Conservation (phyloP, 2,329 filamentous ascomycete species). For the Calonectria montana region DNA sequence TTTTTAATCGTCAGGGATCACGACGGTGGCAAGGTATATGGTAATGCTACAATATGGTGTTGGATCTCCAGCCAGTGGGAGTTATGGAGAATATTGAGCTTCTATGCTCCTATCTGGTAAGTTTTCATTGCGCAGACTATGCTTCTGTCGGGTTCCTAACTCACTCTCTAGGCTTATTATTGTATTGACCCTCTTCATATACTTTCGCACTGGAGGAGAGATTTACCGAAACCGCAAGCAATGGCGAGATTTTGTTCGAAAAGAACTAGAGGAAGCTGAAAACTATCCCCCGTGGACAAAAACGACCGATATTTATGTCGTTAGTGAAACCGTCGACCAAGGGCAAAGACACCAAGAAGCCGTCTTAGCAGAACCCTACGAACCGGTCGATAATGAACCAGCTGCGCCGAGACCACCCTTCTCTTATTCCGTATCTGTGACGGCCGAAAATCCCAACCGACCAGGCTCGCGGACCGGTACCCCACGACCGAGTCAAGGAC, state of each 20-base stretch:
- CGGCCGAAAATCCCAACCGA: not conserved
- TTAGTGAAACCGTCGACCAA: not conserved
- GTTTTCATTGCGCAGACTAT: not conserved
- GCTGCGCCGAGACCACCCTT: not conserved
- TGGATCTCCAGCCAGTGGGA: slow-evolving; percentile 17
- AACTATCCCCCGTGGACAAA: slow-evolving; percentile 1
- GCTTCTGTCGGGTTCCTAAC: not conserved
- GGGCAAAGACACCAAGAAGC: not conserved
- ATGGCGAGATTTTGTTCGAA: slow-evolving; percentile 9
- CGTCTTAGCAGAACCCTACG: not conserved
- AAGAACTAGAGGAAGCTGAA: not conserved
- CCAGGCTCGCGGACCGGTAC: not conserved
- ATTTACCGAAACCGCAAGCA: slow-evolving; percentile 18
- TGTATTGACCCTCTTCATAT: slow-evolving; percentile 13
- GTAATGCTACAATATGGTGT: slow-evolving; percentile 15
- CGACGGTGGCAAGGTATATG: slow-evolving; percentile 2
- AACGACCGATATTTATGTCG: slow-evolving; percentile 7
- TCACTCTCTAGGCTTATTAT: slow-evolving; percentile 10
- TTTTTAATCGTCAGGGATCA: slow-evolving; percentile 3
- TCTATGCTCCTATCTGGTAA: slow-evolving; percentile 22
- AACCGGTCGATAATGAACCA: not conserved
- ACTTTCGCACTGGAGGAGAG: slow-evolving; percentile 12
- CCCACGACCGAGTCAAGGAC: not conserved
- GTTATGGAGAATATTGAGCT: slow-evolving; percentile 15
- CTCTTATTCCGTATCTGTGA: not conserved